Evolutionary conservation across 1,139 yeast species (phyloP).

Genomic region (Wickerhamiella pararugosa): DNA sequence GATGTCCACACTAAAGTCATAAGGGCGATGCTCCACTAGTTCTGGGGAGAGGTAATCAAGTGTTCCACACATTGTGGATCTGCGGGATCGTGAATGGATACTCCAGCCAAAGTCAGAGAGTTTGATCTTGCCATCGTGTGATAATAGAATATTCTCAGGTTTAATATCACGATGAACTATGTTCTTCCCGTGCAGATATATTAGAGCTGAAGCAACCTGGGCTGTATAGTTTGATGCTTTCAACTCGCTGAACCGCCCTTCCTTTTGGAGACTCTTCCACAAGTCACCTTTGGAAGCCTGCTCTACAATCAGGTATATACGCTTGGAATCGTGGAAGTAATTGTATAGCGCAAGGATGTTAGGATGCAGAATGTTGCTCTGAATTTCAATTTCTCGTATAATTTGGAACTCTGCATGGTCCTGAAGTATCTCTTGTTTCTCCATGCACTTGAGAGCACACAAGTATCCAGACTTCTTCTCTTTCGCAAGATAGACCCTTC

Average conservation of each 20-base stretch:
- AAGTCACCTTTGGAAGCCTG: conserved; percentile 80
- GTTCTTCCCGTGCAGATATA: conserved; percentile 59
- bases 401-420: conserved; percentile 78
- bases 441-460: conserved; percentile 86
- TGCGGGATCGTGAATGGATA: conserved; percentile 44
- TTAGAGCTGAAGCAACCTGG: conserved; percentile 70
- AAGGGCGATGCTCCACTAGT: conserved; percentile 73
- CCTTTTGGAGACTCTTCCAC: conserved; percentile 51
- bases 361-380: conserved; percentile 55
- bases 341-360: conserved; percentile 72
- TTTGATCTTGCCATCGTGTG: conserved; percentile 57
- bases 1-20: conserved; percentile 66
- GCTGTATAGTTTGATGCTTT: conserved; percentile 62
- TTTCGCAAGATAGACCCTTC: conserved; percentile 77
- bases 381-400: conserved; percentile 84
- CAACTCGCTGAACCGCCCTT: conserved; percentile 52
- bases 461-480: conserved; percentile 64
- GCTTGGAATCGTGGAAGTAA: conserved; percentile 63
- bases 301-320: conserved; percentile 74
- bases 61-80: conserved; percentile 89
- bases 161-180: conserved; percentile 86
- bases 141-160: conserved; percentile 76
- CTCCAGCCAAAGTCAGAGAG: conserved; percentile 97
- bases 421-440: conserved; percentile 58
- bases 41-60: conserved; percentile 92